Evolutionary conservation across 2,329 filamentous ascomycete genomes (phyloP).

Genomic region (Plenodomus biglobosus): DNA sequence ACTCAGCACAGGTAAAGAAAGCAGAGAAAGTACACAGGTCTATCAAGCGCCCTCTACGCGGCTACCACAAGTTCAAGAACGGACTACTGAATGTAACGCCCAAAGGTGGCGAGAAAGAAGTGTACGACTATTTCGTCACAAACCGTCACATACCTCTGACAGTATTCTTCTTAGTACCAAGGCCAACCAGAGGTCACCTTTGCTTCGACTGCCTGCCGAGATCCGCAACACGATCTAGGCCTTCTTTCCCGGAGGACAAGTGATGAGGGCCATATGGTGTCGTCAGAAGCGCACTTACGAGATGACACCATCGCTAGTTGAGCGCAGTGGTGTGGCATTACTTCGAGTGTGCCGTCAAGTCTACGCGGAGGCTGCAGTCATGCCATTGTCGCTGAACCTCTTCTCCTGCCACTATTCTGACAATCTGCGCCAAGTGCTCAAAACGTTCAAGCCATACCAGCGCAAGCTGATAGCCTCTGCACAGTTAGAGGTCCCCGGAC

Average conservation of each 20-base stretch:
- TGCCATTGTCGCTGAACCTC: neutral
- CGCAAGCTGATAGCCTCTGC: no score
- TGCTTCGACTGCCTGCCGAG: neutral
- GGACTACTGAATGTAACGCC: neutral
- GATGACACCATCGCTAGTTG: no score
- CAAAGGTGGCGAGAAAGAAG: neutral
- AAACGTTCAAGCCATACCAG: no score
- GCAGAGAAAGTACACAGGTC: constrained; percentile 1
- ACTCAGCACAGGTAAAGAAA: neutral
- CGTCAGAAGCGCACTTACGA: neutral
- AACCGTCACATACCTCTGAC: no score
- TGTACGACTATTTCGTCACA: neutral
- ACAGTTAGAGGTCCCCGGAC: no score
- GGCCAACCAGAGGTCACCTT: neutral
- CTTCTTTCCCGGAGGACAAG: neutral
- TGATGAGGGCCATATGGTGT: no score
- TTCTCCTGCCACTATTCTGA: neutral
- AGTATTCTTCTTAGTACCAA: neutral
- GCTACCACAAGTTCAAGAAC: constrained; percentile 10
- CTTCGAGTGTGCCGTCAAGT: constrained; percentile 1
- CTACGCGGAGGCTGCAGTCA: neutral
- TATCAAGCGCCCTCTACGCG: constrained; percentile 14
- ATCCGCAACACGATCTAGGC: neutral
- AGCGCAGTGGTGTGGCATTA: no score
- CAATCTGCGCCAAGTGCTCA: no score